Conservation (phyloP, 345 rosid genomes). For the Citrus trifoliata region DNA sequence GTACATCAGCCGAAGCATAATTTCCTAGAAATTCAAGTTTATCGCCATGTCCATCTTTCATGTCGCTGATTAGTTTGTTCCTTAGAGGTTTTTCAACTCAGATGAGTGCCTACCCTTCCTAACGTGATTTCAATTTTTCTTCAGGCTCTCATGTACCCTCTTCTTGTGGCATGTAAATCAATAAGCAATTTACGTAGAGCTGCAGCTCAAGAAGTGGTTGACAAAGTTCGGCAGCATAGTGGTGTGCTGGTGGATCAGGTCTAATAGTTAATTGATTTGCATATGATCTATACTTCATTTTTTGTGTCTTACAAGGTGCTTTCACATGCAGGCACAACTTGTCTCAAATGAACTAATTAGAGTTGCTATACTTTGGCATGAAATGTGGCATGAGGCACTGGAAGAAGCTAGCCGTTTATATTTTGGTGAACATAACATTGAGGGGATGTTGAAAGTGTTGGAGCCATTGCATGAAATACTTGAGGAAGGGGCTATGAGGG, state of each 20-base stretch:
- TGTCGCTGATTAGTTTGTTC: neutral
- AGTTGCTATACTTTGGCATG: constrained; percentile 99
- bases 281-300: neutral
- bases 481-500: constrained; percentile 78
- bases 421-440: constrained; percentile 96
- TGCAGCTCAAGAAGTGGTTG: constrained; percentile 97
- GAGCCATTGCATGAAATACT: constrained; percentile 94
- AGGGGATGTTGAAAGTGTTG: constrained; percentile 91
- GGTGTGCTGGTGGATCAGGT: constrained; percentile 96
- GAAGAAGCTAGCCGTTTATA: constrained; percentile 99
- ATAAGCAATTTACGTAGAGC: constrained; percentile 90
- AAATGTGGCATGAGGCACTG: constrained; percentile 92
- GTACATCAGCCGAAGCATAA: neutral
- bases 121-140: constrained; percentile 4
- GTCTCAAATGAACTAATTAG: constrained; percentile 91
- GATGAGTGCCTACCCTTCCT: constrained; percentile 1
- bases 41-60: neutral
- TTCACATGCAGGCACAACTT: constrained; percentile 73
- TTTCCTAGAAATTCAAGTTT: neutral
- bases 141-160: constrained; percentile 99
- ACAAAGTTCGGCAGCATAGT: constrained; percentile 94
- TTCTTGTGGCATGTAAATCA: constrained; percentile 98
- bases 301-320: constrained; percentile 12
- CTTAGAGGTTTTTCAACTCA: neutral
- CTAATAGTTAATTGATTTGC: constrained; percentile 8